These are phyloP conservation scores for Colletotrichum abscissum DNA, from an alignment of 2,329 filamentous ascomycete genomes.

Conservation along the genomic window DNA sequence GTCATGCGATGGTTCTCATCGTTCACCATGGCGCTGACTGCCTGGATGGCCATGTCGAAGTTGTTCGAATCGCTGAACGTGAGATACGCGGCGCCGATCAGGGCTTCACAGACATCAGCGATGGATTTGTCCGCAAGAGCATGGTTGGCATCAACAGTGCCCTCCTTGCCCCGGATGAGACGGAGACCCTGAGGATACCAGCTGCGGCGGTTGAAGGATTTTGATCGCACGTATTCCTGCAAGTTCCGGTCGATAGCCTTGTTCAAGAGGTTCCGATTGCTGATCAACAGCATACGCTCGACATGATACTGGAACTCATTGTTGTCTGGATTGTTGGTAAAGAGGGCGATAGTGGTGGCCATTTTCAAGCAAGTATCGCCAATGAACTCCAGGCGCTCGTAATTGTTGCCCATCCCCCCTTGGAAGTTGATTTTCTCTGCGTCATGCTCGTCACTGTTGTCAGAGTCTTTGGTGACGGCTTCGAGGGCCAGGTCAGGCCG, in stretches of 20 bases:
- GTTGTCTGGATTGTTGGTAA: constrained; percentile 78
- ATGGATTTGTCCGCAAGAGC: constrained; percentile 87
- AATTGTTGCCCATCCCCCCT: constrained; percentile 91
- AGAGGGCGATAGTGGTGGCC: constrained; percentile 90
- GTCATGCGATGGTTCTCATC: constrained; percentile 76
- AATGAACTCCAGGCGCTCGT: constrained; percentile 92
- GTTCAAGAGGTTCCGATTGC: constrained; percentile 90
- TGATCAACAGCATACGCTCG: constrained; percentile 88
- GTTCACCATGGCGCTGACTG: constrained; percentile 77
- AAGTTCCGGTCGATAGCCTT: constrained; percentile 75
- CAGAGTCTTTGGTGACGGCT: constrained; percentile 91
- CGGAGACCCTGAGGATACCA: constrained; percentile 91
- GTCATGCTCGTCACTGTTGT: constrained; percentile 81
- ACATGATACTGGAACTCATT: constrained; percentile 92
- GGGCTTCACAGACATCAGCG: constrained; percentile 92
- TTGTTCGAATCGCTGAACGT: constrained; percentile 52
- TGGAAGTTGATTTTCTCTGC: constrained; percentile 79
- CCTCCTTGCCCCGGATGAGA: constrained; percentile 78
- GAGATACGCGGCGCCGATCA: constrained; percentile 87
- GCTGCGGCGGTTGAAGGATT: constrained; percentile 80
- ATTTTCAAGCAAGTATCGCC: constrained; percentile 97
- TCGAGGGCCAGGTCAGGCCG: constrained; percentile 80
- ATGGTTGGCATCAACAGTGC: constrained; percentile 66
- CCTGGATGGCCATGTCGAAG: constrained; percentile 69
- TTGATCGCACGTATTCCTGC: constrained; percentile 84